Evolutionary conservation across 805 yeast species (phyloP), one percentile per base, ranked within the genome.

Genomic region (Wickerhamomyces bisporus): DNA sequence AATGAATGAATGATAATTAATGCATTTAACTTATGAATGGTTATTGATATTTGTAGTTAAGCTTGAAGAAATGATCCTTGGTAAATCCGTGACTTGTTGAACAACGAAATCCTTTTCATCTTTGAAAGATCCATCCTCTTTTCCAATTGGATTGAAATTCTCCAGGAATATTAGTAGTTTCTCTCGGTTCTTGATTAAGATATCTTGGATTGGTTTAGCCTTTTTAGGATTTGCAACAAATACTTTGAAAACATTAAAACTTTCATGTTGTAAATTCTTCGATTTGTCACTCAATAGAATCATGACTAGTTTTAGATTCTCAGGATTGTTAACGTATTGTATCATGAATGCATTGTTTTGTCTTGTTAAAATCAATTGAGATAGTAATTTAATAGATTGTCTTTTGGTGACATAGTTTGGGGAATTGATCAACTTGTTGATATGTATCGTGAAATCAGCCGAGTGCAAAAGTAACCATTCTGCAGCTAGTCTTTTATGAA

Each of bases 181-280:
- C 29, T 77, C 83, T 53, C 87, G 78, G 60, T 93, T 93, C 55
- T 89, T 88, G 32, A 80, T 75, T 47, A 93, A 67, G 16, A 91
- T 84, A 59, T 91, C 96, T 38, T 74, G 64, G 3, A 93, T 79
- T 7, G 81, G 77, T 57, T 81, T 87, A 3, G 87, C 71, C 58
- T 89, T 89, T 45, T 82, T 79, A 5, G 98, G 98, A 60, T 93
- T 93, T 5, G 96, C 98, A n/a, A 88, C 88, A 61, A 93, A 87
- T 28, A 89, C 84, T 63, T 91, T 93, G 66, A 93, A 91, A 27
- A 91, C 82, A 48, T 93, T 89, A 56, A 93, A 93, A 4, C 95
- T 88, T 59, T 93, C 98, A 38, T 77, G 62, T 57, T 89, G 96
- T 41, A 93, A 72, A 59, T 89, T 89, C 55, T 83, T 85, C 45